Evolutionary conservation across 441 rosid genomes (phyloP), one percentile per base, ranked within the genome.

Genomic region (Eutrema salsugineum): DNA sequence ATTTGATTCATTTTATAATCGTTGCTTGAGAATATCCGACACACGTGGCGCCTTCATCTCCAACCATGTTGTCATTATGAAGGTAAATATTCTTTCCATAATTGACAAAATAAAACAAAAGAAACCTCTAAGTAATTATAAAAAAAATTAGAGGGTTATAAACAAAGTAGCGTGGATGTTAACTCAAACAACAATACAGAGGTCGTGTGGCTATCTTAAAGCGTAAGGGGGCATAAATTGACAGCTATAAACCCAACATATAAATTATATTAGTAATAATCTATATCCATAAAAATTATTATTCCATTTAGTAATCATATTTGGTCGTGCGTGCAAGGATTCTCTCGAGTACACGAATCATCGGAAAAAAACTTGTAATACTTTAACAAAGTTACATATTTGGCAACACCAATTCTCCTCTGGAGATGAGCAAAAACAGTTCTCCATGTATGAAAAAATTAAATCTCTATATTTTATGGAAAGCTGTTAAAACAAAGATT

Each of bases 301-400:
- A 35, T 69, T 69, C 33, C 48, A 38, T 48, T 39, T 28, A n/a
- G 35, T 63, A 35, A 33, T 36, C 35, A 63, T 72, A 48, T 16
- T 43, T 65, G 44, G 65, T 63, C 70, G 70, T 72, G 76, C 76
- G 64, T 36, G 64, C 76, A 63, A 54, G 58, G 63, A 54, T 53
- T 54, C 8, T 19, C 28, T 71, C 19, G 4, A 4, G 24, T 51
- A 51, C 3, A 62, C 39, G 24, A 19, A 19, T n/a, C 14, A 30
- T 61, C 16, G 1, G 36, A 28, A 62, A 43, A 24, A 54, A 39
- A 7, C 27, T 16, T 16, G 42, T 15, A 16, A 24, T 55, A 33
- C 9, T 16, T 33, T 16, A 33, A 55, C 42, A 32, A 6, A 33
- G 35, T 56, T 3, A 16, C 11, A 8, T 17, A 46, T 17, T 43